These are phyloP conservation scores for Stagonosporopsis vannaccii DNA, from an alignment of 2,329 filamentous ascomycete species.

Conservation along the genomic window DNA sequence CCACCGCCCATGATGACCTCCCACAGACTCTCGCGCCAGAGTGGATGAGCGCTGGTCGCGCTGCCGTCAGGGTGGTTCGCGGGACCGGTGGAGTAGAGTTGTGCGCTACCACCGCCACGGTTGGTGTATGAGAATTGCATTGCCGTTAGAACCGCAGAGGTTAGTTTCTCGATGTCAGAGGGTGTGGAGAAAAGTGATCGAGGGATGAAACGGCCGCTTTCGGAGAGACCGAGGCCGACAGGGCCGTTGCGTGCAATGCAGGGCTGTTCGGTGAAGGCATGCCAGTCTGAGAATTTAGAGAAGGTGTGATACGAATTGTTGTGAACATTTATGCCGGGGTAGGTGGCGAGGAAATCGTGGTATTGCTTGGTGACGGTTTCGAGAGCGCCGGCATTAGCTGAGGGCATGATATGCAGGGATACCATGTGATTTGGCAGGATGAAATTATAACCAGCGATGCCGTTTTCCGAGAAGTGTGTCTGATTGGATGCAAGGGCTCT, in stretches of 20 bases:
- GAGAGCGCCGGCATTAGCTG: constrained; percentile 33
- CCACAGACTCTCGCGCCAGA: constrained; percentile 45
- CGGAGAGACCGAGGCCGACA: constrained; percentile 44
- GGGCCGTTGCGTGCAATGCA: constrained; percentile 43
- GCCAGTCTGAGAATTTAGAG: constrained; percentile 42
- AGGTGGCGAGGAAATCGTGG: constrained; percentile 39
- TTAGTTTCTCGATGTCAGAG: constrained; percentile 32
- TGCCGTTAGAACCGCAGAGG: constrained; percentile 40
- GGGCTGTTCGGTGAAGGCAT: constrained; percentile 39
- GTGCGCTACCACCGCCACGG: constrained; percentile 37
- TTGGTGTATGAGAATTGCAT: constrained; percentile 44
- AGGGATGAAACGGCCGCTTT: constrained; percentile 45
- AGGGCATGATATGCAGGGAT: constrained; percentile 43
- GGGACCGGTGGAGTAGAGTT: constrained; percentile 48
- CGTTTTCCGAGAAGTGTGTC: constrained; percentile 35
- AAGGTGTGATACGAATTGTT: constrained; percentile 45
- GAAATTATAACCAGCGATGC: constrained; percentile 49
- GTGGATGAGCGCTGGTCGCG: constrained; percentile 42
- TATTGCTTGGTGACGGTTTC: constrained; percentile 39
- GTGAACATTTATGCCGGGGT: constrained; percentile 42
- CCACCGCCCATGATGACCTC: constrained; percentile 44
- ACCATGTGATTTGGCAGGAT: constrained; percentile 41
- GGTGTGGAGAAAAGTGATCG: constrained; percentile 34
- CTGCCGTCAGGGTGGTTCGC: constrained; percentile 41
- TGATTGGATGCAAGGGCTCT: constrained; percentile 43